Conservation (phyloP, 1,284 basidiomycete genomes). For the Pisolithus thermaeus region DNA sequence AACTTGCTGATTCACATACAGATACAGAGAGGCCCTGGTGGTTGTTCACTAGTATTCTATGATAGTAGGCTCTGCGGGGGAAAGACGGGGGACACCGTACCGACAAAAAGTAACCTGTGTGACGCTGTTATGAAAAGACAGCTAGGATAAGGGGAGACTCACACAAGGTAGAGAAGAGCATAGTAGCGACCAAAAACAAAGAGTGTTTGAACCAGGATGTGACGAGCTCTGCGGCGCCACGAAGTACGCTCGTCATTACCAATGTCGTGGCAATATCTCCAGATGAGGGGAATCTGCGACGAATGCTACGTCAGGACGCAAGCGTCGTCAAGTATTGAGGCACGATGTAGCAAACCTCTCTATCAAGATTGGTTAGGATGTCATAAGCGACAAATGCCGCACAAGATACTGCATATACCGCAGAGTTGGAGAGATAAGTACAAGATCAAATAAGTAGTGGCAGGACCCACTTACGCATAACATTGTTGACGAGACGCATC, state of each 20-base stretch:
- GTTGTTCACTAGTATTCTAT: not conserved
- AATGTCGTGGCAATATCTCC: not conserved
- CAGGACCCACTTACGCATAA: slow-evolving; percentile 1
- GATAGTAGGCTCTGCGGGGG: not conserved
- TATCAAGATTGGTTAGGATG: no score
- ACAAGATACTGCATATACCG: not conserved
- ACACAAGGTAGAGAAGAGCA: slow-evolving; percentile 17
- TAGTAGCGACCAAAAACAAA: slow-evolving; percentile 23
- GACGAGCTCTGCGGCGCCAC: not conserved
- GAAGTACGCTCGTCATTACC: not conserved
- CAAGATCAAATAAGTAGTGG: not conserved
- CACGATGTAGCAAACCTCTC: no score
- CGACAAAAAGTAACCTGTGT: not conserved
- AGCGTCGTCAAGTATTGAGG: no score
- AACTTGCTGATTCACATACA: not conserved
- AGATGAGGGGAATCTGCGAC: no score
- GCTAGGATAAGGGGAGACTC: not conserved
- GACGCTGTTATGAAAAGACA: not conserved
- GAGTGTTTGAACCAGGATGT: not conserved
- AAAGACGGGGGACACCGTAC: not conserved
- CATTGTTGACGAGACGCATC: not conserved
- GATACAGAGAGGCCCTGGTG: no score
- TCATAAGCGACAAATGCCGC: no score
- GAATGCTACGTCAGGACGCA: no score
- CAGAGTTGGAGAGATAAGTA: not conserved